Evolutionary conservation across 495 filamentous ascomycete species (phyloP), one percentile per base, ranked within the genome.

Genomic region (Lindgomyces ingoldianus): DNA sequence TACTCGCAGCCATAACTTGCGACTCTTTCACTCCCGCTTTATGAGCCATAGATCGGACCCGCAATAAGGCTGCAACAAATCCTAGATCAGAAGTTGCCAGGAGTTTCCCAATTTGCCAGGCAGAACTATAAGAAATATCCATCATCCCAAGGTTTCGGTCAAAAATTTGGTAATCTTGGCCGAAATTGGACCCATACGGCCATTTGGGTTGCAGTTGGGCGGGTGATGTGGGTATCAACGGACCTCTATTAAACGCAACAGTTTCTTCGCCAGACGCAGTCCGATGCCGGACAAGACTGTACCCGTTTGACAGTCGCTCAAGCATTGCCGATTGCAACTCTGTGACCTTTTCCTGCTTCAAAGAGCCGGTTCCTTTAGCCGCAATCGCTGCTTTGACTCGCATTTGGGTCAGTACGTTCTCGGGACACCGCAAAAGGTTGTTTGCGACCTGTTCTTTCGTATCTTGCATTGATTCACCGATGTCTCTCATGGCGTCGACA

Each of bases 211-310:
- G 6, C 14, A 39, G 6, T n/a, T n/a, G n/a, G 6, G 33, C 33
- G 6, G 0, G 74, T 75, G 47, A 81, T 6, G 6, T 39, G 6
- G 33, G 33, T 39, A 39, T 14, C 33, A 39, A 39, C 14, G 33
- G 33, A 6, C 33, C 33, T 39, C 33, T 39, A 14, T 39, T 39
- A 14, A 39, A 39, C 6, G 33, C 33, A 39, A 14, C 6, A 14
- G 33, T 39, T 39, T 39, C 33, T 14, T 39, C 33, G 33, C 33
- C 33, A 6, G 33, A 6, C 14, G 33, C 6, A 39, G 33, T 39
- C 14, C 33, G 33, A 6, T 14, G 14, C 14, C 33, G 33, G 33
- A 39, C 33, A 39, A 39, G 6, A 39, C 14, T 39, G 33, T 39
- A 39, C 6, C 33, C 33, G 6, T 39, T 6, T 14, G 33, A 39